phyloP scores from a whole-genome alignment of 176 grass and related monocot species.

The Avena insularis region DNA sequence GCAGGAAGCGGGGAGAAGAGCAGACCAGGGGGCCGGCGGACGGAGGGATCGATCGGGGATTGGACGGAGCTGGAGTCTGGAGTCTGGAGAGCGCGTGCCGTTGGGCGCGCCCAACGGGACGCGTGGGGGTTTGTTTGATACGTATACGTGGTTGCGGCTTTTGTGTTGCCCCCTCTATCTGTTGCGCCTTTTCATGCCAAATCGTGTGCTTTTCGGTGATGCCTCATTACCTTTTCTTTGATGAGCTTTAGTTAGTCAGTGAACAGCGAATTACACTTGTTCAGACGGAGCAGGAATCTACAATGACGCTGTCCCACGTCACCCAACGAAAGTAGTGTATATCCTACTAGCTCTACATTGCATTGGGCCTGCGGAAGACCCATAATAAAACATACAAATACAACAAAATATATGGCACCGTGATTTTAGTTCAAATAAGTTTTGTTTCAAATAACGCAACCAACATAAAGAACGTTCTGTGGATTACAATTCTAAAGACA shows the following conservation, averaged over 20 bases:
- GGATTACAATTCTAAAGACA: too few relatives aligned
- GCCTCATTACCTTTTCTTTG: neutral
- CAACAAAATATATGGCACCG: too few relatives aligned
- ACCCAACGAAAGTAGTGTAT: too few relatives aligned
- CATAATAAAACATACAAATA: too few relatives aligned
- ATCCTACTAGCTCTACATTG: too few relatives aligned
- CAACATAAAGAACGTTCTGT: too few relatives aligned
- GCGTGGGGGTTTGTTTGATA: slow-evolving; percentile 51
- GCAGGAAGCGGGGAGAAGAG: neutral
- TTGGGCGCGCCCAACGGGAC: slow-evolving; percentile 3
- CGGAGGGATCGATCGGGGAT: neutral
- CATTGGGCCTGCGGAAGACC: too few relatives aligned
- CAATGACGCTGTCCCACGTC: neutral
- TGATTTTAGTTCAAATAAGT: too few relatives aligned
- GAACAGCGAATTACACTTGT: neutral
- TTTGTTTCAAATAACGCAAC: too few relatives aligned
- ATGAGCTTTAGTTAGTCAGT: neutral
- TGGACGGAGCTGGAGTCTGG: neutral
- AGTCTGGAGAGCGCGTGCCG: neutral
- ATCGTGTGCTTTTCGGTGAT: slow-evolving; percentile 14
- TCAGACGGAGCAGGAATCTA: neutral
- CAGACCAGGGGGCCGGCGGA: neutral
- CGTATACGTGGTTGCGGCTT: slow-evolving; percentile 49
- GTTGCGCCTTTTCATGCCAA: slow-evolving; percentile 15
- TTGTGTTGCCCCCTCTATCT: neutral